Conservation (phyloP, 225 moss, liverwort and hornwort genomes). For the Pseudoscleropodium purum region DNA sequence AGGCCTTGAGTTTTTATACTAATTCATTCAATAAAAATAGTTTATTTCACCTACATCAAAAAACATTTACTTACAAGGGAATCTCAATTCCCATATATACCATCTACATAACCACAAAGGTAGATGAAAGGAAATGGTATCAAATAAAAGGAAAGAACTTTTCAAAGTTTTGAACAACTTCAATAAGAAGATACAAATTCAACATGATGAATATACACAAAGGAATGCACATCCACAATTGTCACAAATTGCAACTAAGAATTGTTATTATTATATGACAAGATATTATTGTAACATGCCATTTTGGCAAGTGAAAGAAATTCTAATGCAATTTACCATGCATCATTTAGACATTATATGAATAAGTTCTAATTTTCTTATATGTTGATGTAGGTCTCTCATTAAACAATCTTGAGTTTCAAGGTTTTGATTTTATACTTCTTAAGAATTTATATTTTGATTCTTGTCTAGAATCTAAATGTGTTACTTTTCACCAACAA, state of each 20-base stretch:
- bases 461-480: neutral
- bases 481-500: neutral
- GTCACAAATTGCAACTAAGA: neutral
- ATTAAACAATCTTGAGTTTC: neutral
- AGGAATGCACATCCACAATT: neutral
- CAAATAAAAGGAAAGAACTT: fast-evolving
- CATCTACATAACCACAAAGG: neutral
- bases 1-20: no score
- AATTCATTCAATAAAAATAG: neutral
- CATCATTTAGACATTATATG: neutral
- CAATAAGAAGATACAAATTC: neutral
- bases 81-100: neutral
- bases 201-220: neutral
- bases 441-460: neutral
- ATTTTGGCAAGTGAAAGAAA: neutral
- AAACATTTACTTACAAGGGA: neutral
- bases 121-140: neutral
- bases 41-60: neutral
- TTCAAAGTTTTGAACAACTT: fast-evolving
- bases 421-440: neutral
- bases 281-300: neutral
- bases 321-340: neutral
- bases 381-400: no score
- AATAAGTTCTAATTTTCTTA: no score
- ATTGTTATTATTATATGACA: neutral